Conservation (phyloP, 495 filamentous ascomycete genomes). For the Parathielavia appendiculata region DNA sequence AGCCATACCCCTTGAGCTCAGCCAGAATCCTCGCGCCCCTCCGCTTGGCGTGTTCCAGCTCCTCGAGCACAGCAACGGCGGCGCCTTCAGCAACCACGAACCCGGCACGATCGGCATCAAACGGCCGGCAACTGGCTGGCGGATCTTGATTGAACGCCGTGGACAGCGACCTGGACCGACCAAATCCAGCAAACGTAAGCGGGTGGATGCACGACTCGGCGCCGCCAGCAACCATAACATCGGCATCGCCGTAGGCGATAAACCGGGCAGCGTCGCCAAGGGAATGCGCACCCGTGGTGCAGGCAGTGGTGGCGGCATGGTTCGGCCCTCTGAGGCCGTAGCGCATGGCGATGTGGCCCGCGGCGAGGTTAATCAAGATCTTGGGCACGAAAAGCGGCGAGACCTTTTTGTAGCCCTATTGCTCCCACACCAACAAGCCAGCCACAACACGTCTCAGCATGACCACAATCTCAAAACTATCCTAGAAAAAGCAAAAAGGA, state of each 20-base stretch:
- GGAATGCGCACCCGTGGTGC: constrained; percentile 90
- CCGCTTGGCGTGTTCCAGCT: constrained; percentile 77
- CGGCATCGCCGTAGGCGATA: constrained; percentile 82
- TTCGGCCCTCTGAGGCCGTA: constrained; percentile 89
- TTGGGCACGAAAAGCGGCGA: constrained; percentile 89
- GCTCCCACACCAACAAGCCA: background rate
- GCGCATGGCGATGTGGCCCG: constrained; percentile 90
- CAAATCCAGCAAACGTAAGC: constrained; percentile 85
- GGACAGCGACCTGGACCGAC: constrained; percentile 76
- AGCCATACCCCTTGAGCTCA: constrained; percentile 82
- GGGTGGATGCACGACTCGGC: constrained; percentile 96
- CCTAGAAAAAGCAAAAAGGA: background rate
- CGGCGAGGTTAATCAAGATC: constrained; percentile 88
- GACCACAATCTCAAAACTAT: background rate
- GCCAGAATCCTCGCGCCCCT: constrained; percentile 81
- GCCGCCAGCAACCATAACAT: constrained; percentile 92
- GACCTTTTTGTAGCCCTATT: constrained; percentile 82
- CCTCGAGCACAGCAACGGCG: constrained; percentile 81
- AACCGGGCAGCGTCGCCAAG: constrained; percentile 89
- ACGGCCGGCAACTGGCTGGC: constrained; percentile 70
- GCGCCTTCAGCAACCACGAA: constrained; percentile 95
- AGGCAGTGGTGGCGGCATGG: constrained; percentile 87
- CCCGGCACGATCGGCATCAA: constrained; percentile 73
- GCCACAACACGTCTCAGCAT: constrained; percentile 11
- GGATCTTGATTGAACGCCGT: constrained; percentile 76